These are phyloP conservation scores for Alisma plantagoaquatica DNA, from an alignment of 106 monocot species.

Conservation along the genomic window DNA sequence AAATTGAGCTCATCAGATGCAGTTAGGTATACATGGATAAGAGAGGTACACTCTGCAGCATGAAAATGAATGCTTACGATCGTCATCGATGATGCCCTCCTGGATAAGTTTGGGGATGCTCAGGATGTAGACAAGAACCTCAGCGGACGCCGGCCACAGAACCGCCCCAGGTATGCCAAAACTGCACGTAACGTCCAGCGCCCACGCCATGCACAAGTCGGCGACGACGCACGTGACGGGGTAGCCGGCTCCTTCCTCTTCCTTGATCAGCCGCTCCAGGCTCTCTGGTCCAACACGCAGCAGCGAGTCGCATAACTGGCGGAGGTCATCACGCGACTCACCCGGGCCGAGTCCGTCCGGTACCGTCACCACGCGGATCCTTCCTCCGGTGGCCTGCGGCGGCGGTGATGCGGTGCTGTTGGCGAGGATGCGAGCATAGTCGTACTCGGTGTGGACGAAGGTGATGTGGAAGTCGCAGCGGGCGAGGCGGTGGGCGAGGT, in stretches of 20 bases:
- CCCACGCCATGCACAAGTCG: conserved; percentile 24
- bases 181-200: conserved; percentile 16
- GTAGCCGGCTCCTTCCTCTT: not conserved
- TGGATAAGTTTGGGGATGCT: conserved; percentile 24
- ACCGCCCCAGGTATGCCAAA: conserved; percentile 7
- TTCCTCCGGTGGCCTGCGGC: too few species aligned
- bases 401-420: too few species aligned
- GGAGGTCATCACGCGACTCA: too few species aligned
- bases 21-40: too few species aligned
- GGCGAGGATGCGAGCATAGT: too few species aligned
- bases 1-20: not conserved
- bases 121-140: not conserved
- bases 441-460: conserved; percentile 11
- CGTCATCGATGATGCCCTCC: conserved; percentile 22
- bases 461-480: conserved; percentile 3
- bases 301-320: too few species aligned
- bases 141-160: conserved; percentile 26
- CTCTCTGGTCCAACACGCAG: too few species aligned
- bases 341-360: too few species aligned
- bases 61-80: conserved; percentile 8
- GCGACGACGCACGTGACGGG: conserved; percentile 21
- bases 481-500: conserved; percentile 2
- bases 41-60: too few species aligned
- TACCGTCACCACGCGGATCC: too few species aligned
- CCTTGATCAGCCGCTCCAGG: too few species aligned